Evolutionary conservation across 148 eudicot species (phyloP).

Genomic region (Chenopodium formosanum): DNA sequence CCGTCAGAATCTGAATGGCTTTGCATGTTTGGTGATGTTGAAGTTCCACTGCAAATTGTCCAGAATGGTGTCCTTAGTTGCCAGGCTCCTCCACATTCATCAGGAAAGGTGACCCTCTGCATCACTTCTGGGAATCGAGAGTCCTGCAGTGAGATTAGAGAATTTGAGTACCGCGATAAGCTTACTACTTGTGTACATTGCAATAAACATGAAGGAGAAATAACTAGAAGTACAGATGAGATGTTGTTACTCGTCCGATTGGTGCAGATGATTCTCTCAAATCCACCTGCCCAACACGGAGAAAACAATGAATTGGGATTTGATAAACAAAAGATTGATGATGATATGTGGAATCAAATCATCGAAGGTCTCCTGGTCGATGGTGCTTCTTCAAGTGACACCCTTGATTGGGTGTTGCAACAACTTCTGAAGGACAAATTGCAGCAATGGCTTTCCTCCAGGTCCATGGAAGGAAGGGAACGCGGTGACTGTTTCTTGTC

Average conservation of each 20-base stretch:
- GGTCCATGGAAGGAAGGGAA: conserved; percentile 25
- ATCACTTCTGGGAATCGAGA: conserved; percentile 73
- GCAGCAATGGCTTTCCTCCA: conserved; percentile 68
- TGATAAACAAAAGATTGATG: conserved; percentile 43
- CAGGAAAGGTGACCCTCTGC: conserved; percentile 74
- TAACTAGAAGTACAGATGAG: conserved; percentile 58
- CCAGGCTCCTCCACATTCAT: conserved; percentile 65
- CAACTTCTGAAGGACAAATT: conserved; percentile 84
- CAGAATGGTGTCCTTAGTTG: conserved; percentile 85
- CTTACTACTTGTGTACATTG: conserved; percentile 31
- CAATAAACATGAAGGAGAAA: conserved; percentile 42
- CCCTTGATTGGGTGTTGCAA: conserved; percentile 74
- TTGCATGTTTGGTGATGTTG: conserved; percentile 88
- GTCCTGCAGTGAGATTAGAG: conserved; percentile 88
- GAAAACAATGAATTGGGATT: conserved; percentile 36
- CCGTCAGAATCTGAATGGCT: conserved; percentile 62
- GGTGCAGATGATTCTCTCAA: conserved; percentile 61
- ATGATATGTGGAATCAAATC: conserved; percentile 60
- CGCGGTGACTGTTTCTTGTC: conserved; percentile 50
- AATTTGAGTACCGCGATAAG: conserved; percentile 72
- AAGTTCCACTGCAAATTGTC: conserved; percentile 73
- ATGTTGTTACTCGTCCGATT: conserved; percentile 68
- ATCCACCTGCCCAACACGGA: conserved; percentile 36
- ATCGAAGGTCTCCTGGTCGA: conserved; percentile 62
- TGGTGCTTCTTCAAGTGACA: conserved; percentile 45